Conservation (phyloP, 768 basidiomycete genomes). For the Pleurotus citrinopileatus region DNA sequence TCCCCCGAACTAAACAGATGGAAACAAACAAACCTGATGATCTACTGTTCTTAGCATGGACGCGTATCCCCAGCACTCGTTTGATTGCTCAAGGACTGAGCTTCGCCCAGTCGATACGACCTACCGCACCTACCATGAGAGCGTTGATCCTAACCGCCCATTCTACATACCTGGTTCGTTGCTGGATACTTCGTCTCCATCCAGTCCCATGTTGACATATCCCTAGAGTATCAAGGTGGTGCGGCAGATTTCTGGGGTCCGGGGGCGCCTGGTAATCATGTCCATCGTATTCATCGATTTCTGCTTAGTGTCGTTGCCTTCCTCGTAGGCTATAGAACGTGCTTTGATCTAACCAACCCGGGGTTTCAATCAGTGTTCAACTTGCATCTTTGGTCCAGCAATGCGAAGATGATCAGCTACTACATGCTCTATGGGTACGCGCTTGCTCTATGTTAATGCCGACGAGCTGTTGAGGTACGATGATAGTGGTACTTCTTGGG, state of each 20-base stretch:
- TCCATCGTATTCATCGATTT: neutral
- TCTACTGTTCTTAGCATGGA: conserved; percentile 41
- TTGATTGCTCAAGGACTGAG: conserved; percentile 67
- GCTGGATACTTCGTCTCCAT: neutral
- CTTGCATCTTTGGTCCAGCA: conserved; percentile 73
- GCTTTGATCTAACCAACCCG: conserved; percentile 64
- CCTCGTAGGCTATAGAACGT: conserved; percentile 55
- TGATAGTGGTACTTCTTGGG: conserved; percentile 88
- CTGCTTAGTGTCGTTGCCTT: neutral
- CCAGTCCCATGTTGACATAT: neutral
- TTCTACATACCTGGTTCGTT: conserved; percentile 66
- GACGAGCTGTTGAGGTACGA: too few species aligned
- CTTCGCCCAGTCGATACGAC: conserved; percentile 66
- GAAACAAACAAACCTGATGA: neutral
- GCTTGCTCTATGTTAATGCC: neutral
- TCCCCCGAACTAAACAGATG: neutral
- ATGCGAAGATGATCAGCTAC: conserved; percentile 78
- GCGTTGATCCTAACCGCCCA: conserved; percentile 52
- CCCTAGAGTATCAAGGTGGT: conserved; percentile 64
- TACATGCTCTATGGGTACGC: conserved; percentile 82
- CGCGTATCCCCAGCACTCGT: conserved; percentile 67
- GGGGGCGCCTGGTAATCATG: conserved; percentile 52
- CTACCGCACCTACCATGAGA: conserved; percentile 63
- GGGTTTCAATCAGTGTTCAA: conserved; percentile 82
- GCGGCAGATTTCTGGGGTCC: conserved; percentile 84